phyloP scores from a whole-genome alignment of 1,284 basidiomycete genomes.

The Taiwanofungus camphoratus region DNA sequence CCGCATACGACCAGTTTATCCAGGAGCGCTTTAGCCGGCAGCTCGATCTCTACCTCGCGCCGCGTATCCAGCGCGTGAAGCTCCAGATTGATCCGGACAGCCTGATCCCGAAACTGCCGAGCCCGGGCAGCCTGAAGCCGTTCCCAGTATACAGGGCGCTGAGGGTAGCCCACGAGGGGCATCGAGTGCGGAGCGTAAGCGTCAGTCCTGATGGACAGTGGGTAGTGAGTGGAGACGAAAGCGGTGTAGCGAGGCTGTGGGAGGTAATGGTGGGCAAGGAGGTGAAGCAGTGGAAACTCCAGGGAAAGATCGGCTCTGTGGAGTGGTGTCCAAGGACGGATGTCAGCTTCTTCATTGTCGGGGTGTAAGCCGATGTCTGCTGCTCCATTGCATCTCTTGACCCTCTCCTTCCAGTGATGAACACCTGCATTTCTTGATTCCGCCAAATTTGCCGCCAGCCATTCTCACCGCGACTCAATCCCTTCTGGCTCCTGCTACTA shows the following conservation, averaged over 20 bases:
- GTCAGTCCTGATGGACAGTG: constrained; percentile 88
- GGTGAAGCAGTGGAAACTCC: constrained; percentile 85
- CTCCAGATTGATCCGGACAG: constrained; percentile 89
- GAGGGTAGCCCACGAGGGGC: constrained; percentile 64
- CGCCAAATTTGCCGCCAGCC: constrained; percentile 63
- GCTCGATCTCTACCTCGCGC: constrained; percentile 95
- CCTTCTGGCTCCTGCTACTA: constrained; percentile 57
- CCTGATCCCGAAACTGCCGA: constrained; percentile 94
- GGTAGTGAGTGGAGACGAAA: constrained; percentile 91
- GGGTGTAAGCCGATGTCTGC: constrained; percentile 52
- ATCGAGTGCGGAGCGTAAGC: constrained; percentile 72
- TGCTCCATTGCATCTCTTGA: constrained; percentile 3
- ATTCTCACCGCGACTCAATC: constrained; percentile 59
- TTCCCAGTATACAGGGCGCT: constrained; percentile 89
- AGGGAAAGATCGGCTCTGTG: constrained; percentile 75
- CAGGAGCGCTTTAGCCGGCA: constrained; percentile 94
- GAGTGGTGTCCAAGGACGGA: constrained; percentile 94
- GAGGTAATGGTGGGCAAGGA: constrained; percentile 91
- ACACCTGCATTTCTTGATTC: constrained; percentile 77
- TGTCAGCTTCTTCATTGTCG: constrained; percentile 77
- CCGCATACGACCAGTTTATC: constrained; percentile 89
- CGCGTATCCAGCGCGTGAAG: constrained; percentile 82
- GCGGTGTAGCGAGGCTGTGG: constrained; percentile 86
- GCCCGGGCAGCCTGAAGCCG: constrained; percentile 86
- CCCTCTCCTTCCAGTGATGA: constrained; percentile 53